Conservation (phyloP, 352 stramenopile genomes). For the Pythium apleroticum region DNA sequence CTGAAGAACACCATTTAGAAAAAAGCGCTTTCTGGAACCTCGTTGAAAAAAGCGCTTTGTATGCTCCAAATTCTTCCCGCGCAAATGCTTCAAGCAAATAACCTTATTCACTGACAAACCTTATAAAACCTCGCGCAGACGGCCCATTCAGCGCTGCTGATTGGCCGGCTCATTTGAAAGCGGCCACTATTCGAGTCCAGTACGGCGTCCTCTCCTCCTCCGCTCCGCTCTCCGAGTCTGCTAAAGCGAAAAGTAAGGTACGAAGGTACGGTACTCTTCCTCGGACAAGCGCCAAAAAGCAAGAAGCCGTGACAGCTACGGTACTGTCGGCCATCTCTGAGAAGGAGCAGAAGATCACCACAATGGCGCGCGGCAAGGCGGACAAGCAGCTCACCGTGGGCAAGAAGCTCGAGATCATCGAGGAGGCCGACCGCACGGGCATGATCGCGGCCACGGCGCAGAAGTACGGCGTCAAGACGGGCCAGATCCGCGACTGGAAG, state of each 20-base stretch:
- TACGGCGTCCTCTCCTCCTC: background rate
- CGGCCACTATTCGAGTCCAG: background rate
- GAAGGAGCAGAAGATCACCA: background rate
- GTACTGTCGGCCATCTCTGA: conserved; percentile 18
- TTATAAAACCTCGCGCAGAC: conserved; percentile 2
- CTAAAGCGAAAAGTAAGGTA: conserved; percentile 25
- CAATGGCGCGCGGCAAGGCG: conserved; percentile 83
- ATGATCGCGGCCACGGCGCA: conserved; percentile 75
- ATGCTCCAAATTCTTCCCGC: background rate
- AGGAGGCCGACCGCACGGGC: conserved; percentile 79
- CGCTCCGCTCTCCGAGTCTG: background rate
- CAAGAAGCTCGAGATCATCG: conserved; percentile 90
- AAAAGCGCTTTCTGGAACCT: background rate
- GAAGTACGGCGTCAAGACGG: conserved; percentile 86
- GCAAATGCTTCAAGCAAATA: conserved; percentile 9
- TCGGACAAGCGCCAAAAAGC: background rate
- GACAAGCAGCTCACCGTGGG: conserved; percentile 77
- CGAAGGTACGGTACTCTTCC: conserved; percentile 18
- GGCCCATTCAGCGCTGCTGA: background rate
- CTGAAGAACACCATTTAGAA: background rate
- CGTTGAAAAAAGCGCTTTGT: background rate
- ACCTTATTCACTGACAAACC: too few species aligned
- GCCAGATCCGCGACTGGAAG: conserved; percentile 88
- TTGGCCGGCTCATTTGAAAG: background rate
- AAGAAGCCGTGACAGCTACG: conserved; percentile 23